Evolutionary conservation across 2,329 filamentous ascomycete genomes (phyloP).

Genomic region (Cylindrodendrum hubeiense): DNA sequence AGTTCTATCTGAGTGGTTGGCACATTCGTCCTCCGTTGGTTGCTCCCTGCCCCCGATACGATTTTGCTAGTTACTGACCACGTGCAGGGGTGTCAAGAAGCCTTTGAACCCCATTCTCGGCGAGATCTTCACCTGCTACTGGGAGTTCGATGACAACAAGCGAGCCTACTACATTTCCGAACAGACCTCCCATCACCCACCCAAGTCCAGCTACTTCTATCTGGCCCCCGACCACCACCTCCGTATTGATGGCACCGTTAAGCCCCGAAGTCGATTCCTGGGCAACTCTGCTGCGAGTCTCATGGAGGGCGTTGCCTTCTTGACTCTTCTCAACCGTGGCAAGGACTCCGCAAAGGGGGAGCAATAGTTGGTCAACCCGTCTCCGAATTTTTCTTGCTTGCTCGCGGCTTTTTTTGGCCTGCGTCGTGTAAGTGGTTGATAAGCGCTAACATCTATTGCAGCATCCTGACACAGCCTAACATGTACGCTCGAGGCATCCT

Average conservation of each 20-base stretch:
- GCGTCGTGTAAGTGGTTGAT: constrained; percentile 26
- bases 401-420: not conserved
- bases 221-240: constrained; percentile 95
- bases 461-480: constrained; percentile 95
- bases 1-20: constrained; percentile 98
- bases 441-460: constrained; percentile 50
- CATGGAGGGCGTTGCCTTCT: constrained; percentile 95
- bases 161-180: constrained; percentile 96
- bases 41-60: not conserved
- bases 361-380: constrained; percentile 78
- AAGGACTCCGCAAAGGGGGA: constrained; percentile 76
- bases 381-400: not conserved
- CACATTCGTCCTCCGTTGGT: constrained; percentile 96
- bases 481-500: constrained; percentile 98
- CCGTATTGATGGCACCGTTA: constrained; percentile 93
- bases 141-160: constrained; percentile 88
- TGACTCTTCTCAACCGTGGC: constrained; percentile 85
- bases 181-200: constrained; percentile 97
- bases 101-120: constrained; percentile 96
- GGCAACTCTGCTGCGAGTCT: constrained; percentile 97
- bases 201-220: constrained; percentile 99
- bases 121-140: constrained; percentile 95
- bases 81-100: constrained; percentile 90
- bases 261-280: constrained; percentile 93
- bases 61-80: constrained; percentile 38